A percentile compares a stretch with the other conserved stretches of the same genome.
phyloP scores from a whole-genome alignment of 495 filamentous ascomycete genomes.

The Penicillium coprophilum region DNA sequence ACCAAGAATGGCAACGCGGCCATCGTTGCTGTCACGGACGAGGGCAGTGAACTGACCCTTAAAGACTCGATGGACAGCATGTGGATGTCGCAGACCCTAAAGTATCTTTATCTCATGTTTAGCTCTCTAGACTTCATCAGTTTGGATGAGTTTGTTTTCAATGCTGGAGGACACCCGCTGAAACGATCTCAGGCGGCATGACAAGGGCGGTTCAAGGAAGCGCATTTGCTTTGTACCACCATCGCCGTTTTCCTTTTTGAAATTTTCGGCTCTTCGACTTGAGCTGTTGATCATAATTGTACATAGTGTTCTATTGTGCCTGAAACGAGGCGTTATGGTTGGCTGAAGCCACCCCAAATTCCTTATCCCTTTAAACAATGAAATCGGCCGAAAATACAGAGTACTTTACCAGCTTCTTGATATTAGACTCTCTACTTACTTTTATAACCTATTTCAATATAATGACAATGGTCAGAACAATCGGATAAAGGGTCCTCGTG shows the following conservation, averaged over 20 bases:
- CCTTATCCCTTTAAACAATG: too few species aligned
- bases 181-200: conserved; percentile 8
- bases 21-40: conserved; percentile 42
- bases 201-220: not conserved
- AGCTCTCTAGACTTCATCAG: conserved; percentile 58
- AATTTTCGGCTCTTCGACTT: not conserved
- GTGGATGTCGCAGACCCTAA: conserved; percentile 67
- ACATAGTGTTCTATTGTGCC: not conserved
- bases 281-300: not conserved
- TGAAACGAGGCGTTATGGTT: not conserved
- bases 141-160: conserved; percentile 72
- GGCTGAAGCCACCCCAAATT: not conserved
- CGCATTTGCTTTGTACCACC: not conserved
- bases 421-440: too few species aligned
- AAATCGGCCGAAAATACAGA: too few species aligned
- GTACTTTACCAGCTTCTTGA: too few species aligned
- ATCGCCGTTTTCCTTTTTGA: not conserved
- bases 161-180: conserved; percentile 52
- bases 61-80: conserved; percentile 52
- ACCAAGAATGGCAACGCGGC: conserved; percentile 51
- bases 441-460: too few species aligned
- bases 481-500: too few species aligned
- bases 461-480: too few species aligned
- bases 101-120: conserved; percentile 70
- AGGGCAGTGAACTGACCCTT: conserved; percentile 17